Percentiles rank a stretch among this genome's conserved stretches.
phyloP scores from a whole-genome alignment of 1,284 basidiomycete species.

The Takashimella koratensis region DNA sequence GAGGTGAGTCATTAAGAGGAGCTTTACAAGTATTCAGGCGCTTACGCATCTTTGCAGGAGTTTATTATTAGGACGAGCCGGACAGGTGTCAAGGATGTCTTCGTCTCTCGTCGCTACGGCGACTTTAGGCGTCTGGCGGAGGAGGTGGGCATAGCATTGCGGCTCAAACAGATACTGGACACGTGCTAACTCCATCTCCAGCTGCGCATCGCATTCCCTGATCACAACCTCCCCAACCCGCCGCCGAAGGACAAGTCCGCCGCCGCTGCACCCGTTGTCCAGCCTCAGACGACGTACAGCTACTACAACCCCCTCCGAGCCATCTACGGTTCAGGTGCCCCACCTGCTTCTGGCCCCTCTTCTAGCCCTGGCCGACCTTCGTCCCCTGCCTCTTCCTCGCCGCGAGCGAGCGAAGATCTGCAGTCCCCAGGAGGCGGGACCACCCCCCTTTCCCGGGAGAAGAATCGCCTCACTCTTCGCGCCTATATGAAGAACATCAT shows the following conservation, averaged over 20 bases:
- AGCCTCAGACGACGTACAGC: conserved; percentile 26
- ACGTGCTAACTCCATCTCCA: conserved; percentile 38
- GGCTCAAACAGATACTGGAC: background rate
- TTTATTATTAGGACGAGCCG: conserved; percentile 88
- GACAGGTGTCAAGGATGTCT: conserved; percentile 67
- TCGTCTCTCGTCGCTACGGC: conserved; percentile 88
- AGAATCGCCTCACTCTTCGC: conserved; percentile 90
- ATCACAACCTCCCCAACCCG: conserved; percentile 69
- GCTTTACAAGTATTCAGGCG: too few species aligned
- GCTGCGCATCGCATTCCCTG: conserved; percentile 78
- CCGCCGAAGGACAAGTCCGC: conserved; percentile 80
- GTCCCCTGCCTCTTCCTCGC: background rate
- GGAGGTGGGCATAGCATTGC: conserved; percentile 57
- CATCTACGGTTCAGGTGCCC: conserved; percentile 45
- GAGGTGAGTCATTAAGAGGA: conserved; percentile 59
- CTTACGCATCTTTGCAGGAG: conserved; percentile 62
- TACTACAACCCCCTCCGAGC: conserved; percentile 45
- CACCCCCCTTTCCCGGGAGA: conserved; percentile 74
- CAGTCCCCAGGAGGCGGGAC: conserved; percentile 1
- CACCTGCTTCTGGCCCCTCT: conserved; percentile 6
- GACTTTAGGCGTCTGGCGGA: conserved; percentile 84
- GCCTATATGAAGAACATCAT: conserved; percentile 84
- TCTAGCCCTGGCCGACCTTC: background rate
- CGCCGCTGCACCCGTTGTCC: conserved; percentile 48
- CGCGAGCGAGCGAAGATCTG: background rate